These are phyloP conservation scores for Microbotryomycetes sp. DNA, from an alignment of 1,284 basidiomycete species.

Conservation along the genomic window DNA sequence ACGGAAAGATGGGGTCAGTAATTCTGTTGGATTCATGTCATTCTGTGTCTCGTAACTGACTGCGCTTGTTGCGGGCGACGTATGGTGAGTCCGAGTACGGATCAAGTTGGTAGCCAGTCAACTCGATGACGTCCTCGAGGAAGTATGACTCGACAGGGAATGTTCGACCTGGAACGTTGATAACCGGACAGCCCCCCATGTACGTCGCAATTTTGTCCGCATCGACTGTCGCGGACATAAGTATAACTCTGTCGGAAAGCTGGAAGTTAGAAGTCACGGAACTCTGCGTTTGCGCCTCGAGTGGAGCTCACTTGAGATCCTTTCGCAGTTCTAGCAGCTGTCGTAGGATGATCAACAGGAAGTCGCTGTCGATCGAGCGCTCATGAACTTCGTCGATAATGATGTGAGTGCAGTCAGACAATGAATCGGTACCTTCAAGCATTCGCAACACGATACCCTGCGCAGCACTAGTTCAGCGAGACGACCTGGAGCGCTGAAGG, in stretches of 20 bases:
- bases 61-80: conserved; percentile 42
- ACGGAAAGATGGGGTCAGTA: too few relatives aligned
- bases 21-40: neutral
- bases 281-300: neutral
- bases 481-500: conserved; percentile 2
- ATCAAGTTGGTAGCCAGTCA: conserved; percentile 70
- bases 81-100: conserved; percentile 69
- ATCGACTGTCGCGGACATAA: conserved; percentile 98
- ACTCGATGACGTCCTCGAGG: conserved; percentile 88
- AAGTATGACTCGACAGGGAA: conserved; percentile 87
- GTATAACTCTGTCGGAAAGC: conserved; percentile 60
- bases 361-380: conserved; percentile 95
- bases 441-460: conserved; percentile 96
- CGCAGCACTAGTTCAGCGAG: conserved; percentile 42
- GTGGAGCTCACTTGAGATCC: conserved; percentile 63
- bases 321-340: conserved; percentile 71
- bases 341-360: conserved; percentile 90
- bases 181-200: conserved; percentile 82
- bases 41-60: neutral
- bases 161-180: conserved; percentile 86
- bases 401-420: conserved; percentile 88
- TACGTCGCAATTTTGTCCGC: conserved; percentile 85
- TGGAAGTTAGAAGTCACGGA: neutral
- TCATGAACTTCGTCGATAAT: conserved; percentile 89
- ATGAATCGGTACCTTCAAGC: conserved; percentile 79